Evolutionary conservation across 2,329 filamentous ascomycete genomes (phyloP).

Genomic region (Dryadomyces quercivorus): DNA sequence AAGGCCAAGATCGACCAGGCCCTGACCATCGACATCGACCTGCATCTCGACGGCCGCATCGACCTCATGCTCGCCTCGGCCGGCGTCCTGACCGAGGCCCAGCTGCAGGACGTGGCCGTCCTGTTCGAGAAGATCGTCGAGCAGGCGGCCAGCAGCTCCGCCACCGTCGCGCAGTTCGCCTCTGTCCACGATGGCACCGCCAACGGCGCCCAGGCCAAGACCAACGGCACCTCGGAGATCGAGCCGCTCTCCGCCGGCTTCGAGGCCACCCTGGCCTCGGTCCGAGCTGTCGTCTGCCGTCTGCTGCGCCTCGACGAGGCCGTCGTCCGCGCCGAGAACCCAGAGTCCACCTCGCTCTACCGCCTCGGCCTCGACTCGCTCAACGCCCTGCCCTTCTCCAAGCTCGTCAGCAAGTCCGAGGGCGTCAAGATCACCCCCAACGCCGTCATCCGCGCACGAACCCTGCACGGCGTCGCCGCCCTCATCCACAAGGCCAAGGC

Average conservation of each 20-base stretch:
- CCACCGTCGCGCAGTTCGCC: conserved; percentile 7
- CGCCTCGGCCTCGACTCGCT: conserved; percentile 14
- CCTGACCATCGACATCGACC: conserved; percentile 13
- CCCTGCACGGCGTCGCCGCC: conserved; percentile 11
- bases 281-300: not conserved
- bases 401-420: conserved; percentile 7
- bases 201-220: too few relatives aligned
- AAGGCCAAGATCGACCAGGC: conserved; percentile 11
- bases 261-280: not conserved
- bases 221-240: too few relatives aligned
- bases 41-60: conserved; percentile 11
- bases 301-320: conserved; percentile 7
- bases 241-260: too few relatives aligned
- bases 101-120: conserved; percentile 3
- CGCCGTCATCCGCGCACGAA: conserved; percentile 14
- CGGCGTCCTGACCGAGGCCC: conserved; percentile 1
- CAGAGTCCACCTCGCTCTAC: conserved; percentile 9
- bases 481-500: conserved; percentile 8
- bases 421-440: conserved; percentile 11
- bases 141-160: conserved; percentile 1
- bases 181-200: not conserved
- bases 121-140: conserved; percentile 11
- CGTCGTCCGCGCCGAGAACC: conserved; percentile 4
- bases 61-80: conserved; percentile 3
- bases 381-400: conserved; percentile 13